Percentiles rank a stretch among this genome's conserved stretches.
Conservation (phyloP, 768 basidiomycete species). For the Macrocybe gigantea region DNA sequence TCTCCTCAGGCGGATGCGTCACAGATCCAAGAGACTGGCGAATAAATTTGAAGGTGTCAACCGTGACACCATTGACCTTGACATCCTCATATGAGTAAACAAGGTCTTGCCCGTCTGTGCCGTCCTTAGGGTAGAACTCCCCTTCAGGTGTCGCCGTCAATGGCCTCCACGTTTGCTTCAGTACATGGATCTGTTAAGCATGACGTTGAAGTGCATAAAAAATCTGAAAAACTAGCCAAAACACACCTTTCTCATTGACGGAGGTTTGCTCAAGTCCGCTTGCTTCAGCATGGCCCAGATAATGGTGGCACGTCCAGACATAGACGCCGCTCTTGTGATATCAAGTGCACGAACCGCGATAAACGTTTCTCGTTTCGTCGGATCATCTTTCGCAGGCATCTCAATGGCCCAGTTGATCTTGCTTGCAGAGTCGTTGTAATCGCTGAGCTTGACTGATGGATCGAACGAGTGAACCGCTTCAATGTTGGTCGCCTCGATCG, state of each 20-base stretch:
- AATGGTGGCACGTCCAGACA: background rate
- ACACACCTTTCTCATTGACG: background rate
- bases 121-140: background rate
- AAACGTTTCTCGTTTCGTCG: background rate
- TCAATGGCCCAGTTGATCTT: slow-evolving; percentile 2
- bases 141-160: background rate
- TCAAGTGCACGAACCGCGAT: background rate
- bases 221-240: background rate
- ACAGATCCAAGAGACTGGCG: no score
- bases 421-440: background rate
- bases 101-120: no score
- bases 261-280: background rate
- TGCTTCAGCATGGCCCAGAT: background rate
- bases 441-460: background rate
- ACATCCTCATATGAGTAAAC: slow-evolving; percentile 1
- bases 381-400: slow-evolving; percentile 1
- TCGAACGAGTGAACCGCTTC: background rate
- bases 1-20: no score
- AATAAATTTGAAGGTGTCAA: no score
- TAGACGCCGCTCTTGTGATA: background rate
- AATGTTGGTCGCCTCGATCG: background rate
- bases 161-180: background rate
- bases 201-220: background rate
- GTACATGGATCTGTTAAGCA: background rate
- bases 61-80: background rate